phyloP scores from a whole-genome alignment of 1,139 yeast species.

The Magnusiomyces tetraspermus region DNA sequence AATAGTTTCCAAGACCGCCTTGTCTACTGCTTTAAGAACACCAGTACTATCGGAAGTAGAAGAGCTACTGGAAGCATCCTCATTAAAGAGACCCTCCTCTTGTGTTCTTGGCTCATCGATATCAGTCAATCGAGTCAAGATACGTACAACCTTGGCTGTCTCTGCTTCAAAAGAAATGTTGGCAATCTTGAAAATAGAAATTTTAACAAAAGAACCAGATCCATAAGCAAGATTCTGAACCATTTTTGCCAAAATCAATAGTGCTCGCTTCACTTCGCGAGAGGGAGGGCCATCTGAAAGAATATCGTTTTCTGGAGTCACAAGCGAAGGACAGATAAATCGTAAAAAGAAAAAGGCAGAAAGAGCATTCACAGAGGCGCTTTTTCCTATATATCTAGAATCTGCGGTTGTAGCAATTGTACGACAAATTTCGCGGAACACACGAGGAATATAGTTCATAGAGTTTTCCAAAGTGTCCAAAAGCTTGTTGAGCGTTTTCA shows the following conservation, averaged over 20 bases:
- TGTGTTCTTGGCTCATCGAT: conserved; percentile 9
- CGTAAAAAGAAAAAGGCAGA: conserved; percentile 76
- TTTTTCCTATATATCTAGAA: conserved; percentile 45
- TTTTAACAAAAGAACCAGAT: conserved; percentile 47
- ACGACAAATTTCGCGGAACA: conserved; percentile 54
- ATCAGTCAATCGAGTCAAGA: conserved; percentile 16
- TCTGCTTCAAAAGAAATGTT: background rate
- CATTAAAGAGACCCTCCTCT: background rate
- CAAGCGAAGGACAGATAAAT: conserved; percentile 76
- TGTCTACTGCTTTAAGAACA: conserved; percentile 23
- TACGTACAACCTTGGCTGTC: conserved; percentile 8
- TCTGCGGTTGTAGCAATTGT: conserved; percentile 51
- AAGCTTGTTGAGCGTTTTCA: conserved; percentile 45
- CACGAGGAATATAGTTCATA: conserved; percentile 46
- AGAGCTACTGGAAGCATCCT: conserved; percentile 6
- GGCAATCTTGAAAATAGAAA: conserved; percentile 39
- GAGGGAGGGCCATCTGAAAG: conserved; percentile 24
- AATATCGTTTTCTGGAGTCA: conserved; percentile 62
- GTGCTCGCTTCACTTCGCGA: conserved; percentile 50
- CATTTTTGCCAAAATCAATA: conserved; percentile 67
- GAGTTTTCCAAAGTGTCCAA: conserved; percentile 50
- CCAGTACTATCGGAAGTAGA: background rate
- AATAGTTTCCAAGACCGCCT: conserved; percentile 26
- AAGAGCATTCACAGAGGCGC: conserved; percentile 51
- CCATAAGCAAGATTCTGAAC: conserved; percentile 80